phyloP scores from a whole-genome alignment of 495 filamentous ascomycete genomes.

The Penicillium soppii region DNA sequence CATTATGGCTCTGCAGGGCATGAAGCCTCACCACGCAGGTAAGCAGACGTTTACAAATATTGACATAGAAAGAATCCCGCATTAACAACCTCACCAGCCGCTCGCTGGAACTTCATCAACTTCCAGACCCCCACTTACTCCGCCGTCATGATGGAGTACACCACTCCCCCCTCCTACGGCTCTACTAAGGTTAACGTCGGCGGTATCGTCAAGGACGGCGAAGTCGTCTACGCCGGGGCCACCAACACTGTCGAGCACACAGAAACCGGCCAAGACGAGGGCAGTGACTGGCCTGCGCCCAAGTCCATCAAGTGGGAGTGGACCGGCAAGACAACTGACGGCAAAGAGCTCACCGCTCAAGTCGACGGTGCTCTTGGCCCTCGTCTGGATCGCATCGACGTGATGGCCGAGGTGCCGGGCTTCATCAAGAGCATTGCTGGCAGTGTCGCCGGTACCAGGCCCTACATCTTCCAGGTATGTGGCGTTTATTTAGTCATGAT shows the following conservation, averaged over 20 bases:
- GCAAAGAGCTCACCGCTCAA: conserved; percentile 64
- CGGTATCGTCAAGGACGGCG: conserved; percentile 74
- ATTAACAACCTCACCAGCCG: conserved; percentile 51
- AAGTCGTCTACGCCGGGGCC: conserved; percentile 72
- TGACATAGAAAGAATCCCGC: neutral
- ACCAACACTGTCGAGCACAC: conserved; percentile 64
- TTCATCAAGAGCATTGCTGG: conserved; percentile 93
- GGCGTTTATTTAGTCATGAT: neutral
- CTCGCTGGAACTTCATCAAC: conserved; percentile 89
- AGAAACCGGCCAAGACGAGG: conserved; percentile 63
- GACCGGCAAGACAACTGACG: conserved; percentile 76
- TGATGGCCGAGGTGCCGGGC: conserved; percentile 93
- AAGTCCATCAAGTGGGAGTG: conserved; percentile 71
- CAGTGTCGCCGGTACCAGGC: conserved; percentile 82
- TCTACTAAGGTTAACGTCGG: conserved; percentile 83
- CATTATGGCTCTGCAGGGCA: conserved; percentile 84
- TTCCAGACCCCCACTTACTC: conserved; percentile 87
- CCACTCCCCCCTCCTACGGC: conserved; percentile 92
- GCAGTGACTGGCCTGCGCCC: conserved; percentile 89
- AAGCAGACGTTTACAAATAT: conserved; percentile 18
- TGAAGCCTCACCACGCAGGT: conserved; percentile 98
- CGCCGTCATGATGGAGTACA: conserved; percentile 93
- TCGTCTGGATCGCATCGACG: conserved; percentile 80
- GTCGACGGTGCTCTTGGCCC: conserved; percentile 69
- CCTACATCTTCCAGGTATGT: conserved; percentile 92